Conservation (phyloP, 371 early-diverging fungal genomes). For the Haplosporangium sp. region DNA sequence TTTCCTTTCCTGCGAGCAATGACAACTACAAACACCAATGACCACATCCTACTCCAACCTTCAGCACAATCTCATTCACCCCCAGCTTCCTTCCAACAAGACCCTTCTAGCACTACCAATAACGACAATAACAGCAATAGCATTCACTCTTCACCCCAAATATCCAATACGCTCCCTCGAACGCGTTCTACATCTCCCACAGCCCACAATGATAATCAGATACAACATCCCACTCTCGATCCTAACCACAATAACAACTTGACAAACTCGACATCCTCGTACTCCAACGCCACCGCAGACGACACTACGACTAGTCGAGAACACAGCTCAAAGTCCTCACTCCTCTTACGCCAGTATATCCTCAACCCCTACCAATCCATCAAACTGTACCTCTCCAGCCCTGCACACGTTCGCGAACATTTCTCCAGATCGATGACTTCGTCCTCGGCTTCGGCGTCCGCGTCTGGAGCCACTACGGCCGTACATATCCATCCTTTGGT, state of each 20-base stretch:
- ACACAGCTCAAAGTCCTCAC: constrained; percentile 17
- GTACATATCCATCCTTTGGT: background rate
- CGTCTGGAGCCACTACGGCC: no score
- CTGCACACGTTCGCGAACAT: background rate
- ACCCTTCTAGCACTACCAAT: background rate
- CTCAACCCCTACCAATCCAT: constrained; percentile 19
- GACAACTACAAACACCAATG: no score
- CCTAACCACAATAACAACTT: background rate
- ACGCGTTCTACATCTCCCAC: no score
- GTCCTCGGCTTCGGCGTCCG: background rate
- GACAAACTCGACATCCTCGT: background rate
- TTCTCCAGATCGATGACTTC: background rate
- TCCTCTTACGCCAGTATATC: constrained; percentile 16
- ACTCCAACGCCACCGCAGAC: background rate
- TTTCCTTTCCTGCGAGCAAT: no score
- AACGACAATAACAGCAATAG: background rate
- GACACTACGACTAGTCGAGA: constrained; percentile 1
- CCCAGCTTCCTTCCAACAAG: background rate
- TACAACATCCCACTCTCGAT: no score
- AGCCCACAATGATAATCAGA: no score
- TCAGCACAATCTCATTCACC: background rate
- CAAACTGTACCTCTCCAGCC: constrained; percentile 20
- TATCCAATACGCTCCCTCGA: no score
- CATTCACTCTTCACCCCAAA: no score
- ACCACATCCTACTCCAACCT: no score